Evolutionary conservation across 2,329 filamentous ascomycete genomes (phyloP), one percentile per base, ranked within the genome.

Genomic region (Nemania abortiva): DNA sequence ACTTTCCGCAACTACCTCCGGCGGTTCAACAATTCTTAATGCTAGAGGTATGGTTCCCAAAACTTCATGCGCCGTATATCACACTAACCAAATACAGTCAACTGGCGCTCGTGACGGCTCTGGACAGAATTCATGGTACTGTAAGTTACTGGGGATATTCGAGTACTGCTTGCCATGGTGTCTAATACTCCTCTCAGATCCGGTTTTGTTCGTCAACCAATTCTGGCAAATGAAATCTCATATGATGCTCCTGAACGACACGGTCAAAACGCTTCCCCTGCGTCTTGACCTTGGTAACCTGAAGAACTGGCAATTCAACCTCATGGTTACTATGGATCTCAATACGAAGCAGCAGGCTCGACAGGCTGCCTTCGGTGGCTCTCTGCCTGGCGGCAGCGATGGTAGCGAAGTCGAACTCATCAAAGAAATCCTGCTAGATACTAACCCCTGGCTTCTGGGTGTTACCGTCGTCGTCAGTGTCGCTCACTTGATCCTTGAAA

Each of bases 151-250:
- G 2, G 6, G 58, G 29, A 34, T n/a, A 18, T 49, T 42, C 24
- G 10, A 24, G 6, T 27, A 24, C n/a, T n/a, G 29, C 18, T 45
- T 3, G 10, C 5, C 34, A 60, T 24, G 61, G 10, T 69, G 18
- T 45, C 73, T 76, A 69, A 76, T 39, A 6, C 50, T 52, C 79
- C 90, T 92, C 15, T 11, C 15, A 85, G 84, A 89, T 78, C 96
- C 96, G 4, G 89, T 98, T 53, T 83, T 98, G 47, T 99, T 94
- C 79, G 85, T 96, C 78, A 99, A 99, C 82, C 97, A 92, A 3
- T 99, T 99, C 82, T 99, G 96, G 96, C 95, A 98, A 82, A 86
- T 99, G 72, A 93, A 89, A 78, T 91, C 87, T 71, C 94, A 98
- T 75, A 98, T 98, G 95, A 93, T 88, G 24, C 87, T 95, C 73